Evolutionary conservation across 805 yeast species (phyloP), one percentile per base, ranked within the genome.

Genomic region (Phaffomyces thermotolerans): DNA sequence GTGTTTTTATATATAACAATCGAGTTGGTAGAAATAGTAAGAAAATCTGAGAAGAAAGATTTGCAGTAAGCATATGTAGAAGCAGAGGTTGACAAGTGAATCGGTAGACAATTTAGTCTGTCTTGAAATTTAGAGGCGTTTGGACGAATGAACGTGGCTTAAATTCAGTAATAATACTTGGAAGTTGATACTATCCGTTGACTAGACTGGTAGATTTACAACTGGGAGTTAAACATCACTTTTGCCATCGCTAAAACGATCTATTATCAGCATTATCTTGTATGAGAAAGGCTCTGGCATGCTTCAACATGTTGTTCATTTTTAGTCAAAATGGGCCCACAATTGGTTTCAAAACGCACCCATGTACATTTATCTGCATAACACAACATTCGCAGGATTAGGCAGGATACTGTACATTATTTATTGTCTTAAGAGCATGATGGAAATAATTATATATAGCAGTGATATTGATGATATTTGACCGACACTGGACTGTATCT

Each of bases 241-340:
- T 20, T 20, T 20, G 5, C 22, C 22, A 20, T 20, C 22, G 22
- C 22, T 5, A 4, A 20, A 20, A 20, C 22, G 22, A 20, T 20
- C 22, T 20, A 20, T 20, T 20, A 20, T 20, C 22, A 20, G 5
- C 22, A 20, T 20, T 4, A 20, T 20, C n/a, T n/a, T n/a, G n/a
- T 20, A 20, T 20, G 22, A 27, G 15, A 13, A 30, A 4, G 17
- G 17, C 14, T 8, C 13, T 17, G 2, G 32, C 15, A 5, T 6
- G 9, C 9, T 7, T 6, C 37, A 13, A 8, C 25, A 7, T n/a
- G 13, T 17, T 36, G 39, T 15, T 18, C 39, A 37, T 14, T 15
- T 29, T 37, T 37, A 18, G 20, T 18, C 17, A 18, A 27, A 18
- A 37, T 37, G 39, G 39, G 39, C 23, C 39, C 39, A 37, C 22